A percentile compares a stretch with the other conserved stretches of the same genome.
Conservation (phyloP, 179 eudicot species). For the Beta corolliflora region DNA sequence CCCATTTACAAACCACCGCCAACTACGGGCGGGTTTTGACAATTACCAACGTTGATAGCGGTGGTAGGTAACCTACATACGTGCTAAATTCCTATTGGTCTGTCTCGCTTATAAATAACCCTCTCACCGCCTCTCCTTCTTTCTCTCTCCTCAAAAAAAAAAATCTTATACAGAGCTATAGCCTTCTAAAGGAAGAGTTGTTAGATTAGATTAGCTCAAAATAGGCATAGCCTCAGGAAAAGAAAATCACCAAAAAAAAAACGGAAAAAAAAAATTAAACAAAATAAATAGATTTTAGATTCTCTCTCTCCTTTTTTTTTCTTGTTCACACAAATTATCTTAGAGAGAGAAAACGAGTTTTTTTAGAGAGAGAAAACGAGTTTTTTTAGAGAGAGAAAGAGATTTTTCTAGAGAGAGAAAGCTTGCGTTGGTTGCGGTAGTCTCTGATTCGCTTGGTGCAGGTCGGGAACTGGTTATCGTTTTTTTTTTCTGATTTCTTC, state of each 20-base stretch:
- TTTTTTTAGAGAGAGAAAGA: neutral
- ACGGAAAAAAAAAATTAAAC: neutral
- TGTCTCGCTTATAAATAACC: conserved; percentile 37
- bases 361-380: neutral
- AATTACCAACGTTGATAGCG: conserved; percentile 10
- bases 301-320: neutral
- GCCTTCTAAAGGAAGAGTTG: neutral
- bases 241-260: neutral
- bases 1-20: conserved; percentile 6
- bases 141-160: neutral
- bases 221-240: conserved; percentile 11
- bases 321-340: neutral
- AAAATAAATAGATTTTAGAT: neutral
- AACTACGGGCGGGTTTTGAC: conserved; percentile 20
- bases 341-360: conserved; percentile 15
- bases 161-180: neutral
- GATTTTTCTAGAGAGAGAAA: conserved; percentile 18
- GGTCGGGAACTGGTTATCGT: conserved; percentile 70
- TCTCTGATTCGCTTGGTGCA: conserved; percentile 97
- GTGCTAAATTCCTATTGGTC: conserved; percentile 33
- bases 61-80: conserved; percentile 17
- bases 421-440: conserved; percentile 25
- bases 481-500: neutral
- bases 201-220: conserved; percentile 22
- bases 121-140: neutral